Evolutionary conservation across 2,329 filamentous ascomycete genomes (phyloP), one percentile per base, ranked within the genome.

Genomic region (Colletotrichum karsti): DNA sequence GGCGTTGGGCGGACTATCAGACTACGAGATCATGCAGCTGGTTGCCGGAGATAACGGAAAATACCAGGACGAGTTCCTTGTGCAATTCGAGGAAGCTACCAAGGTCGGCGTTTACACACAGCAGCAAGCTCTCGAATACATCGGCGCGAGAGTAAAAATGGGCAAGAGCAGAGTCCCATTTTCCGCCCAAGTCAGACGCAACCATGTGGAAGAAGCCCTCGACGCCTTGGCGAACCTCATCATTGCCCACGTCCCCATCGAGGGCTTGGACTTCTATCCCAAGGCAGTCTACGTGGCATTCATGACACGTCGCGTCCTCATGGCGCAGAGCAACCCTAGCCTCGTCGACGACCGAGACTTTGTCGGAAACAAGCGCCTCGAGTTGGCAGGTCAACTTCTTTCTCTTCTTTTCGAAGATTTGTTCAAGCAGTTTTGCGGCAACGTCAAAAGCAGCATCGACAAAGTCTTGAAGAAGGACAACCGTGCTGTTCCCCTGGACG

Each of bases 281-380:
- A 99, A 99, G 78, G 95, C 95, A 22, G 88, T 98, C 8, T 99
- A 98, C 75, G 90, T 99, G 62, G 95, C 95, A 53, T 93, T 97
- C 84, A 99, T 99, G 96, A 93, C 94, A 28, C 92, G 96, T n/a
- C 90, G 95, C 78, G 95, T 98, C 4, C 82, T 99, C 54, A 97
- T 98, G 93, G 95, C 95, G 2, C 92, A 94, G 75, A 92, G 96
- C 67, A 93, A 99, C 75, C 89, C 93, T 1, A 94, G 92, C 63
- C 84, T 98, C 59, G 94, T 99, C 2, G 96, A 99, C 74, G 96
- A 99, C 78, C 89, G 96, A 76, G 97, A 99, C 81, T 99, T 98
- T 75, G 94, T 99, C 30, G 96, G 96, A 72, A 99, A 99, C 82
- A 99, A 99, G 82, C 90, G 96, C 68, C 85, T 99, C 46, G 96